Conservation (phyloP, 192 early-diverging fungal genomes). For the Cetraspora pellucida region DNA sequence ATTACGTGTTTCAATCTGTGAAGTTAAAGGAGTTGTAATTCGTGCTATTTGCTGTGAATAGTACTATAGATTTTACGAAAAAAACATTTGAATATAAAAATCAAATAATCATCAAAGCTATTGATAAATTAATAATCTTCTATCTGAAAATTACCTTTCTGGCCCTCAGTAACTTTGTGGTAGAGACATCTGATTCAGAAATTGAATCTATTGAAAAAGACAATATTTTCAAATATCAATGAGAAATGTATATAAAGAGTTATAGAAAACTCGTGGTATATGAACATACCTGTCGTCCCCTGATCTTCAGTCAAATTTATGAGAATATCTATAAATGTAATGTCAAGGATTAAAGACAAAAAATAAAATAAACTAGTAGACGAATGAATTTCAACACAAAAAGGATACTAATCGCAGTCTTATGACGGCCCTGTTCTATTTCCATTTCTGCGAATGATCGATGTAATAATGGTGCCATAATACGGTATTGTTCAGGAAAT, state of each 20-base stretch:
- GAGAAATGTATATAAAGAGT: neutral
- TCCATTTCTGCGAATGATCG: slow-evolving; percentile 57
- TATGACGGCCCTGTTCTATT: slow-evolving; percentile 46
- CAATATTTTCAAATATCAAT: neutral
- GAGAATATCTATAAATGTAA: slow-evolving; percentile 12
- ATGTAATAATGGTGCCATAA: slow-evolving; percentile 46
- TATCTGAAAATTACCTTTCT: slow-evolving; percentile 34
- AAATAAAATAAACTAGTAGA: neutral
- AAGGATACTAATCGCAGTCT: slow-evolving; percentile 51
- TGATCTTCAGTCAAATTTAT: slow-evolving; percentile 22
- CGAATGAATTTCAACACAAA: neutral
- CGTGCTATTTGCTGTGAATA: slow-evolving; percentile 41
- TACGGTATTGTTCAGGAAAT: slow-evolving; percentile 40
- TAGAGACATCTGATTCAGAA: slow-evolving; percentile 2
- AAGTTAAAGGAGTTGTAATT: slow-evolving; percentile 35
- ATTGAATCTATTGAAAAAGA: slow-evolving; percentile 2
- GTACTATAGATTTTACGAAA: slow-evolving; percentile 31
- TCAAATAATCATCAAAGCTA: neutral
- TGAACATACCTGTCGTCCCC: neutral
- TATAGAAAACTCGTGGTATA: neutral
- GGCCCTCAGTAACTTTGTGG: slow-evolving; percentile 38
- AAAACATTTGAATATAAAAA: neutral
- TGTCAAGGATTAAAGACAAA: neutral
- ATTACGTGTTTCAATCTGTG: slow-evolving; percentile 29
- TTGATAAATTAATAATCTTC: neutral